Evolutionary conservation across 2,329 filamentous ascomycete species (phyloP), one percentile per base, ranked within the genome.

Genomic region (Calonectria multiphialidica): DNA sequence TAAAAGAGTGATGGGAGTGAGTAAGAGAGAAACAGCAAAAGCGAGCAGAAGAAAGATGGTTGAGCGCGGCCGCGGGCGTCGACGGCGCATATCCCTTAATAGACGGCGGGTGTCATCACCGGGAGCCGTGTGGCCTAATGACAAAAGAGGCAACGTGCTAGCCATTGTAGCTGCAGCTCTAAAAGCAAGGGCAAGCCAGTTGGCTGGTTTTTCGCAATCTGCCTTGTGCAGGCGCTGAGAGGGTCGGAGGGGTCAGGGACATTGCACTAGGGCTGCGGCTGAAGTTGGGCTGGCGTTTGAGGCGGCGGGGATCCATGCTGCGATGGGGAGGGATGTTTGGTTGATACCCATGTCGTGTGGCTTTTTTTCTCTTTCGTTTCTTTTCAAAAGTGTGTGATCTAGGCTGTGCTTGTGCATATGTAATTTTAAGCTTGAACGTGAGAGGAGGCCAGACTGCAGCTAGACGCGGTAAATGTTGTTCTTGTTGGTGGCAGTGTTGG

Each of bases 251-350:
- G 33, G 53, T 37, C 53, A 59, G 37, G 33, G 33, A 59, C 53
- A 6, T 10, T 37, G 33, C 53, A 23, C 53, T 59, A 59, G 53
- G 33, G 33, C 49, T 59, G 53, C 53, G 53, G 53, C 53, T 59
- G 53, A 59, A 13, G 33, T 18, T 59, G 33, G 53, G 53, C 53
- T 59, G 53, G 53, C 53, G 53, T 59, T 59, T 59, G 53, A 59
- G 53, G 53, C 53, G 53, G 53, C 35, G 53, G 30, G 50, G 50
- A 16, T 16, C 53, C 53, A 57, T 37, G 37, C 15, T 57, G 53
- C n/a, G n/a, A 57, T 10, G 30, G 53, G 53, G 12, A 25, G 53
- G 53, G 12, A 25, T 28, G 12, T 6, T 57, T n/a, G n/a, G n/a
- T 47, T 47, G 44, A 21, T 13, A 30, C n/a, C 44, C 44, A 23